A percentile compares a stretch with the other conserved stretches of the same genome.
Conservation (phyloP, 768 basidiomycete species). For the Pleurotus salmoneostramineus region DNA sequence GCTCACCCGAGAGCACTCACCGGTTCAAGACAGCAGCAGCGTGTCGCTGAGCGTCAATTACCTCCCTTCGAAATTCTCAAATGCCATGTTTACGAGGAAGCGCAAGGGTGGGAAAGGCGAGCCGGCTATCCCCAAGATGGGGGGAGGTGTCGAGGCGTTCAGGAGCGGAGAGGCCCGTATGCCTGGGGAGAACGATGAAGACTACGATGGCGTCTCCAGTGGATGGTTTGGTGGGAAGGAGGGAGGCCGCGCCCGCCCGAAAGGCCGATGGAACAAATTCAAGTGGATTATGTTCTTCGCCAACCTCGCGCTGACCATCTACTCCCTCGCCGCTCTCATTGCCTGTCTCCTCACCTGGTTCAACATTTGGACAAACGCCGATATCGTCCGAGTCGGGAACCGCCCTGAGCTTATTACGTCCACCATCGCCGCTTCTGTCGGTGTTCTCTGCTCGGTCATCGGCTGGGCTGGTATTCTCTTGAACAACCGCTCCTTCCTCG, state of each 20-base stretch:
- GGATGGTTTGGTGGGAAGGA: slow-evolving; percentile 38
- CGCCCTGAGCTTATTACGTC: slow-evolving; percentile 63
- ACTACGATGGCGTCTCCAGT: slow-evolving; percentile 41
- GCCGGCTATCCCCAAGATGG: slow-evolving; percentile 48
- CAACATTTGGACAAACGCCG: slow-evolving; percentile 64
- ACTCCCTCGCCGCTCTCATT: slow-evolving; percentile 58
- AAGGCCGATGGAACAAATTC: slow-evolving; percentile 76
- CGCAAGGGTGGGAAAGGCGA: slow-evolving; percentile 28
- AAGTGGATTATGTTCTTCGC: slow-evolving; percentile 76
- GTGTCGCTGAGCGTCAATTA: slow-evolving; percentile 63
- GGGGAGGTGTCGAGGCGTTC: slow-evolving; percentile 71
- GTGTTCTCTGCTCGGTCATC: slow-evolving; percentile 61
- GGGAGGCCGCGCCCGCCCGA: slow-evolving; percentile 28
- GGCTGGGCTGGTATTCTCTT: slow-evolving; percentile 80
- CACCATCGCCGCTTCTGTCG: slow-evolving; percentile 58
- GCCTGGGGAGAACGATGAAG: slow-evolving; percentile 46
- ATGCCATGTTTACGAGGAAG: slow-evolving; percentile 31
- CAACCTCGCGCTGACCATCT: slow-evolving; percentile 53
- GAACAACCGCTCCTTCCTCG: slow-evolving; percentile 82
- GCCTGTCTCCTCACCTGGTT: slow-evolving; percentile 75
- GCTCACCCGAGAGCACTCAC: slow-evolving; percentile 16
- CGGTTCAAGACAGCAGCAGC: slow-evolving; percentile 14
- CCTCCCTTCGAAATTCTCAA: slow-evolving; percentile 71
- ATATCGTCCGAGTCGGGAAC: slow-evolving; percentile 72
- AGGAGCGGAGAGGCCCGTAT: slow-evolving; percentile 49